A percentile compares a stretch with the other conserved stretches of the same genome.
Conservation (phyloP, 2,329 filamentous ascomycete genomes). For the Bipolaris sorokiniana region DNA sequence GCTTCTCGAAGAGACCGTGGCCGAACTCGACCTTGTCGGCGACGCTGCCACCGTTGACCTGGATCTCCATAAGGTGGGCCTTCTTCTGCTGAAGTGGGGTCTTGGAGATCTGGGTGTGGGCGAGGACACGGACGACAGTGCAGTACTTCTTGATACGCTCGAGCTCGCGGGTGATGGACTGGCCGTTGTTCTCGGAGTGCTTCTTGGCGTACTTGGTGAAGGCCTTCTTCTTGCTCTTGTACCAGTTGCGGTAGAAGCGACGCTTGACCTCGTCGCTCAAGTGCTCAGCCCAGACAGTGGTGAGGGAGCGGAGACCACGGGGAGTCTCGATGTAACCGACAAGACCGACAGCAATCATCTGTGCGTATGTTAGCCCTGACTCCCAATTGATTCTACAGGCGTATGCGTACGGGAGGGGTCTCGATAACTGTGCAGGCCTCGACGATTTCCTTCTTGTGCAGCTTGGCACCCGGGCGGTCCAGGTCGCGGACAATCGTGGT, state of each 20-base stretch:
- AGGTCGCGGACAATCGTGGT: conserved; percentile 99
- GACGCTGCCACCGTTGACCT: conserved; percentile 96
- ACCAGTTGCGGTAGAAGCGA: conserved; percentile 99
- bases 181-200: conserved; percentile 91
- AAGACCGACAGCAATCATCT: conserved; percentile 99
- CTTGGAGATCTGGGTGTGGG: conserved; percentile 99
- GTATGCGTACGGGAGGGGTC: conserved; percentile 70
- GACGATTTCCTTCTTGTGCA: conserved; percentile 77
- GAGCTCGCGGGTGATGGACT: conserved; percentile 93
- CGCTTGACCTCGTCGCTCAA: conserved; percentile 98
- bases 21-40: conserved; percentile 97
- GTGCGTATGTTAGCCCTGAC: conserved; percentile 46
- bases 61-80: conserved; percentile 99
- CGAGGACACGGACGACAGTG: conserved; percentile 97
- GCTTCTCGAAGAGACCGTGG: conserved; percentile 98
- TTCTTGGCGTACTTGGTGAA: conserved; percentile 99
- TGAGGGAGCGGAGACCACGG: conserved; percentile 98
- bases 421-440: conserved; percentile 52
- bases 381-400: conserved; percentile 58
- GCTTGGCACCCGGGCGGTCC: conserved; percentile 98
- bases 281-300: conserved; percentile 99
- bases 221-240: conserved; percentile 99
- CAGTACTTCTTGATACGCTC: conserved; percentile 99
- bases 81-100: conserved; percentile 99
- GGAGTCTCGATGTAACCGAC: conserved; percentile 99